phyloP scores from a whole-genome alignment of 257 asterid genomes.

The Solanum verrucosum region DNA sequence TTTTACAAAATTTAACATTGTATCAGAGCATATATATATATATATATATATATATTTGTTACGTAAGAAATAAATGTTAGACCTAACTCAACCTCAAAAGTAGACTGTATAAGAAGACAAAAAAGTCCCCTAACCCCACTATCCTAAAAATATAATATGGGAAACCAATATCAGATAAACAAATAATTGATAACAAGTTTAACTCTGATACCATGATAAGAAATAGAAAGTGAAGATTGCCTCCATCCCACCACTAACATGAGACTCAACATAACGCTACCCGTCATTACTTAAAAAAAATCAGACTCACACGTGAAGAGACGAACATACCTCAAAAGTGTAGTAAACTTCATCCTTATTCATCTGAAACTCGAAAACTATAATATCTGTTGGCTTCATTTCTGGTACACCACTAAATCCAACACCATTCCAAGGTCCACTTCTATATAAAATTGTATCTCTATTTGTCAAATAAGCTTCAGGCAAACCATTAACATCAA shows the following conservation, averaged over 20 bases:
- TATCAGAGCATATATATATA: neutral
- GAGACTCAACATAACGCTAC: neutral
- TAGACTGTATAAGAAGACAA: neutral
- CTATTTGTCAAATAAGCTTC: slow-evolving; percentile 23
- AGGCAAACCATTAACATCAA: slow-evolving; percentile 47
- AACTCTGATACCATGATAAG: neutral
- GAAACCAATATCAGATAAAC: neutral
- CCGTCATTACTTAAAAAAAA: neutral
- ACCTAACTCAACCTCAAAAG: neutral
- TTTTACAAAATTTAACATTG: no score
- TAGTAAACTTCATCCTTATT: slow-evolving; percentile 21
- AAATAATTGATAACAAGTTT: neutral
- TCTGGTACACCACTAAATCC: slow-evolving; percentile 63
- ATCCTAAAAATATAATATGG: neutral
- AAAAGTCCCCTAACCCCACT: neutral
- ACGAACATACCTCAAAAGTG: neutral
- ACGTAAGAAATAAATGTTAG: neutral
- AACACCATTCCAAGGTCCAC: slow-evolving; percentile 85
- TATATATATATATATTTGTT: neutral
- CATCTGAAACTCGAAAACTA: slow-evolving; percentile 24
- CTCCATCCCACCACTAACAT: neutral
- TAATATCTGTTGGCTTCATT: slow-evolving; percentile 23
- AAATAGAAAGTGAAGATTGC: neutral
- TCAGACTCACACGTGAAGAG: neutral
- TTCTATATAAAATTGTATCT: slow-evolving; percentile 17